Base-by-base conservation (phyloP, 768 basidiomycete species). In the Leccinellum albellum region DNA sequence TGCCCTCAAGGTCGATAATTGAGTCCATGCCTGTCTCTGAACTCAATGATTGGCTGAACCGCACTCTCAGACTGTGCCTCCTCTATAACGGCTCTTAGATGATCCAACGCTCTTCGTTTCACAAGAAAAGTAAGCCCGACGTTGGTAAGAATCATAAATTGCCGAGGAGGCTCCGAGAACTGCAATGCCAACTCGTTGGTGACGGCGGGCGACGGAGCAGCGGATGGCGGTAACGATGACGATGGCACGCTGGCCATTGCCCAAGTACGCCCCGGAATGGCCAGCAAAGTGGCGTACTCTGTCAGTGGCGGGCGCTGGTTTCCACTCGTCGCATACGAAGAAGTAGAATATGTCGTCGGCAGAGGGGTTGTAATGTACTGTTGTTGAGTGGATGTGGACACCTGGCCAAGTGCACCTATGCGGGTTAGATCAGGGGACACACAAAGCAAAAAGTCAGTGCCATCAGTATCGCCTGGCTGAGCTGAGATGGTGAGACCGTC, bases 71-170 rank as follows among this genome's bases (percentile, higher is more conserved):
- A 82, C 51, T 94, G 88, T 46, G 88, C 81, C 62, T 88, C 84
- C 70, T 96, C 94, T 23, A 98, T 77, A 23, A 90, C 86, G 4
- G 85, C 88, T 69, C 82, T 83, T 53, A 98, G 73, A 59, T 90
- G 88, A 69, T 98, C 96, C 50, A 96, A 71, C 6, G 95, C 86
- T 44, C 94, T 82, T 55, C 91, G 81, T 73, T 94, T 91, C 26
- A 80, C 78, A 53, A 96, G 76, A 68, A 91, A 87, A 20, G 87
- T 89, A 58, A 97, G 70, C 5, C 94, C 94, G 17, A 86, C 87
- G 64, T 93, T 95, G 24, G 89, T 93, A 57, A 98, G 74, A 56
- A 98, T 81, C 78, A 98, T 84, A 69, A 94, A 96, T 64, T 92
- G 88, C 49, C 80, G 79, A 21, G 89, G 78, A 12, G 80, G 76